These are phyloP conservation scores for Trametes meyenii DNA, from an alignment of 768 basidiomycete species.

Conservation along the genomic window DNA sequence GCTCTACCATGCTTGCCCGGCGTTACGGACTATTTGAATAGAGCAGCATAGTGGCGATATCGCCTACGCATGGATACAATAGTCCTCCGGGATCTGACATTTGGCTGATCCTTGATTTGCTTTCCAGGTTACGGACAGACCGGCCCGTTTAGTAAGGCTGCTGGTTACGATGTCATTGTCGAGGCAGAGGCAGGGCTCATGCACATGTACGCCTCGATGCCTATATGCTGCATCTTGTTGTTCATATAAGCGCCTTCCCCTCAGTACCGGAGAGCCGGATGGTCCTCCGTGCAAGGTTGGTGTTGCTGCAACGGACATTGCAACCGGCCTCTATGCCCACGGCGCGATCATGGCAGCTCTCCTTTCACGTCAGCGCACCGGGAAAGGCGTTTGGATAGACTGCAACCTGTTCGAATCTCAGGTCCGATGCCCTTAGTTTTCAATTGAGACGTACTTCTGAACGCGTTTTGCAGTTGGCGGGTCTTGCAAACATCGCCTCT, in stretches of 20 bases:
- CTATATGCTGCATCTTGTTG: slow-evolving; percentile 21
- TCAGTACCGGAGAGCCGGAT: slow-evolving; percentile 85
- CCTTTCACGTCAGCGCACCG: slow-evolving; percentile 79
- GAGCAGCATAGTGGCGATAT: too few relatives aligned
- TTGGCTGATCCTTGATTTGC: background rate
- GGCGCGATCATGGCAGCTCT: slow-evolving; percentile 92
- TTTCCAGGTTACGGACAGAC: slow-evolving; percentile 78
- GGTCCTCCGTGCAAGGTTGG: slow-evolving; percentile 93
- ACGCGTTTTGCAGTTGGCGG: slow-evolving; percentile 66
- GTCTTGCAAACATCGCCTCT: slow-evolving; percentile 89
- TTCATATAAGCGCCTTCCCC: background rate
- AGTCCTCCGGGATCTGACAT: background rate
- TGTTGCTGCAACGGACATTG: slow-evolving; percentile 89
- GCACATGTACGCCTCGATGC: slow-evolving; percentile 69
- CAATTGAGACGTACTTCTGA: background rate
- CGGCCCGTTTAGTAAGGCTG: slow-evolving; percentile 79
- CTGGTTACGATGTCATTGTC: slow-evolving; percentile 81
- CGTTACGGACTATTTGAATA: too few relatives aligned
- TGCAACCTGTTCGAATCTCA: slow-evolving; percentile 92
- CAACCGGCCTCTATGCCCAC: slow-evolving; percentile 88
- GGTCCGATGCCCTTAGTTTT: slow-evolving; percentile 43
- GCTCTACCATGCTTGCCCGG: too few relatives aligned
- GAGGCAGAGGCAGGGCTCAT: slow-evolving; percentile 91
- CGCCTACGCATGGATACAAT: slow-evolving; percentile 31
- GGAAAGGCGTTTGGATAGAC: slow-evolving; percentile 89